These are phyloP conservation scores for Colletotrichum lini DNA, from an alignment of 2,329 filamentous ascomycete species.

Conservation along the genomic window DNA sequence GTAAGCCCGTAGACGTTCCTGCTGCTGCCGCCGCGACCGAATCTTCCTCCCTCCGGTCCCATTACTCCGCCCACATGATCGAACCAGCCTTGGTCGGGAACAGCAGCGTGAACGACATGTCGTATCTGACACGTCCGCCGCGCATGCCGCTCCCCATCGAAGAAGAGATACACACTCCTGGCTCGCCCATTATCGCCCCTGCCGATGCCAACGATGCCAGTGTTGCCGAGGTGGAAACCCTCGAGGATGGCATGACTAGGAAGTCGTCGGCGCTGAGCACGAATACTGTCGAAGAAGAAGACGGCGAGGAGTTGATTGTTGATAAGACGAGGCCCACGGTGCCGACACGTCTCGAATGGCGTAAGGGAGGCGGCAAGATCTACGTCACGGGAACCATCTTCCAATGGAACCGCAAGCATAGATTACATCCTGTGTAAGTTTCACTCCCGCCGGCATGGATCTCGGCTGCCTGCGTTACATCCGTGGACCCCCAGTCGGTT, in stretches of 20 bases:
- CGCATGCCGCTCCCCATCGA: slow-evolving; percentile 93
- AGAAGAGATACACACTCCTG: slow-evolving; percentile 89
- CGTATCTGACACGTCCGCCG: slow-evolving; percentile 80
- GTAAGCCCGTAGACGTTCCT: slow-evolving; percentile 73
- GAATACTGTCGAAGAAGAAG: slow-evolving; percentile 81
- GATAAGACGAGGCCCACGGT: slow-evolving; percentile 84
- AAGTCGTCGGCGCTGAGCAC: slow-evolving; percentile 73
- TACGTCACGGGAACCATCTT: slow-evolving; percentile 99
- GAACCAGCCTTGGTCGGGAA: slow-evolving; percentile 64
- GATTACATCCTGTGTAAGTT: slow-evolving; percentile 86
- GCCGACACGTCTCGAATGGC: slow-evolving; percentile 89
- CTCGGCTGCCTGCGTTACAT: slow-evolving; percentile 43
- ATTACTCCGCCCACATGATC: slow-evolving; percentile 54
- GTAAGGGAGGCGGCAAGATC: slow-evolving; percentile 85
- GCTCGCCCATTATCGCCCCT: slow-evolving; percentile 87
- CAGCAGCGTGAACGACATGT: slow-evolving; percentile 74
- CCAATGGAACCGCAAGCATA: slow-evolving; percentile 96
- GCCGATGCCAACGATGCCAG: slow-evolving; percentile 73
- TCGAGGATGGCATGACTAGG: slow-evolving; percentile 66
- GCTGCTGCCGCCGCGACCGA: slow-evolving; percentile 53
- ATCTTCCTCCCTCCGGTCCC: slow-evolving; percentile 54
- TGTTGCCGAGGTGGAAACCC: slow-evolving; percentile 67
- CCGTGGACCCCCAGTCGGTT: slow-evolving; percentile 24
- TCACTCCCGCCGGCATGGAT: slow-evolving; percentile 7
- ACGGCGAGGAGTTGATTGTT: slow-evolving; percentile 81